phyloP scores from a whole-genome alignment of 2,329 filamentous ascomycete genomes.

The Gliomastix tumulicola region DNA sequence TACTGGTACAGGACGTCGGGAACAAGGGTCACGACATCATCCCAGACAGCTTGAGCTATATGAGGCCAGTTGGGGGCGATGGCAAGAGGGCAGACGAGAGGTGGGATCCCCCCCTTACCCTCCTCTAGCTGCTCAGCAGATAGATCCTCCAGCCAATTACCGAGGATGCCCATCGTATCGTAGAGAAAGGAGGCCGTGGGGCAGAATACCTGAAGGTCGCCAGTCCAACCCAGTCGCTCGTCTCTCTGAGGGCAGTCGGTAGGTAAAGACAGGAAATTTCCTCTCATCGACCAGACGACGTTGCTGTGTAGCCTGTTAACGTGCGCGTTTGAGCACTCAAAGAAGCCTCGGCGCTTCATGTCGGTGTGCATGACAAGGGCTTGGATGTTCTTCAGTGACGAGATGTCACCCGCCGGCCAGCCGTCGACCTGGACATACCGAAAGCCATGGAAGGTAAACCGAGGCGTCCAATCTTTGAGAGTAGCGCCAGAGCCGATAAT shows the following conservation, averaged over 20 bases:
- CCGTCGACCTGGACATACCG: constrained; percentile 40
- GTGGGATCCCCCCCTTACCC: not conserved
- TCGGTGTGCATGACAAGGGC: constrained; percentile 41
- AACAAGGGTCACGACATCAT: not conserved
- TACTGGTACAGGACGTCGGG: not conserved
- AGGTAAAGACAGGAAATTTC: constrained; percentile 49
- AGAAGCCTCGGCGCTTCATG: constrained; percentile 39
- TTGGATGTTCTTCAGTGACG: constrained; percentile 5
- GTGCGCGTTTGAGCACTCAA: constrained; percentile 40
- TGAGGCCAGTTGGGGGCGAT: not conserved
- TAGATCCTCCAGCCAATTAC: not conserved
- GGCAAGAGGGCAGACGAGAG: not conserved
- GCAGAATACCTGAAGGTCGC: not conserved
- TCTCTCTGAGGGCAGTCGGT: constrained; percentile 52
- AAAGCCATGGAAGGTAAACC: constrained; percentile 46
- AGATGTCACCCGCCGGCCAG: constrained; percentile 6
- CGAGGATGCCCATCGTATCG: not conserved
- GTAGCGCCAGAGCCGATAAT: not conserved
- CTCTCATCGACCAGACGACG: constrained; percentile 43
- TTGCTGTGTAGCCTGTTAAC: constrained; percentile 42
- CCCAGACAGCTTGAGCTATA: constrained; percentile 1
- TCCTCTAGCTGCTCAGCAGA: not conserved
- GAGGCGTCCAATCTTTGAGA: not conserved
- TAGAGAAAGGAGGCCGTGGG: not conserved
- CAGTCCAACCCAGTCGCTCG: constrained; percentile 45